Conservation (phyloP, 345 rosid genomes). For the Atalantia buxifolia region DNA sequence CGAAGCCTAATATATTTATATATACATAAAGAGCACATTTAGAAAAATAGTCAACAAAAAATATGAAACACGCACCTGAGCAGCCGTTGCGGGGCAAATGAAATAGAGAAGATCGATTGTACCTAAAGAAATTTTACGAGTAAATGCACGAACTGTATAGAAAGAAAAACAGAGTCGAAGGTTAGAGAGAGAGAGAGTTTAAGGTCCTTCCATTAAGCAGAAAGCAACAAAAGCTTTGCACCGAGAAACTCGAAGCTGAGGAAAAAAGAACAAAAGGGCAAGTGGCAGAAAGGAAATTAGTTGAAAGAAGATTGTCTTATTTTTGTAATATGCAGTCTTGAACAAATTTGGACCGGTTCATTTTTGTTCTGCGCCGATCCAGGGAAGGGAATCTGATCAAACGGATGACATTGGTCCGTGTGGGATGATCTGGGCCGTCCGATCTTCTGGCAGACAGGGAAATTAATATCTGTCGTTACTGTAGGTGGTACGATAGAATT, state of each 20-base stretch:
- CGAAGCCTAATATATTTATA: slow-evolving; percentile 8
- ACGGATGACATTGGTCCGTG: slow-evolving; percentile 21
- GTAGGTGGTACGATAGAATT: slow-evolving; percentile 32
- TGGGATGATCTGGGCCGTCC: slow-evolving; percentile 29
- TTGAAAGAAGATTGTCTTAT: slow-evolving; percentile 6
- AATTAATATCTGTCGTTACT: slow-evolving; percentile 38
- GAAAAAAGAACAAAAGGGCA: neutral
- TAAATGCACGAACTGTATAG: slow-evolving; percentile 30
- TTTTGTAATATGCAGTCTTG: neutral
- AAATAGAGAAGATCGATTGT: slow-evolving; percentile 17
- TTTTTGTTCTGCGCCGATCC: slow-evolving; percentile 14
- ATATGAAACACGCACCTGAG: slow-evolving; percentile 20
- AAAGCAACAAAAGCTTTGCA: slow-evolving; percentile 51
- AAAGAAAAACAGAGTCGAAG: slow-evolving; percentile 18
- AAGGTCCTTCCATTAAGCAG: slow-evolving; percentile 66
- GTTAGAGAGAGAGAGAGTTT: slow-evolving; percentile 13
- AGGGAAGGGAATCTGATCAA: slow-evolving; percentile 22
- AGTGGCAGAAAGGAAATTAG: slow-evolving; percentile 30
- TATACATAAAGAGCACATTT: slow-evolving; percentile 1
- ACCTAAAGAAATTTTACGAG: slow-evolving; percentile 1
- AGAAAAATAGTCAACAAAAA: neutral
- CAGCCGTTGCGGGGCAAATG: neutral
- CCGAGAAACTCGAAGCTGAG: slow-evolving; percentile 21
- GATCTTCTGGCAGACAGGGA: slow-evolving; percentile 9
- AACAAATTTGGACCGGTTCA: slow-evolving; percentile 14